Evolutionary conservation across 345 rosid species (phyloP).

Genomic region (Nasturtium officinale): DNA sequence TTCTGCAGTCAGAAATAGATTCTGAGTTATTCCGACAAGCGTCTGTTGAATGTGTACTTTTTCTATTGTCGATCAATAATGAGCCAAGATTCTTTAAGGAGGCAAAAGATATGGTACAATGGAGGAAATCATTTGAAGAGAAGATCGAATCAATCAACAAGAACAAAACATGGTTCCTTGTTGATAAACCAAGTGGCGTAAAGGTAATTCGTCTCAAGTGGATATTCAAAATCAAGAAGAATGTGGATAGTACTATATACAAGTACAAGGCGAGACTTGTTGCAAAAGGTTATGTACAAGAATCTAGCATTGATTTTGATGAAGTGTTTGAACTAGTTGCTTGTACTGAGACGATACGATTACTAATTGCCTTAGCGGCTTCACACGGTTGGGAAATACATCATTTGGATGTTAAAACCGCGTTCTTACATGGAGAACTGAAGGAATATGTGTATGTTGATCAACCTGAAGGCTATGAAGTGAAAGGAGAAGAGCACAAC

Average conservation of each 20-base stretch:
- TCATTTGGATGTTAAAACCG: neutral
- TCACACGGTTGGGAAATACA: neutral
- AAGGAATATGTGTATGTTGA: neutral
- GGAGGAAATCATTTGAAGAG: neutral
- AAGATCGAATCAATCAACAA: neutral
- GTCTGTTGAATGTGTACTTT: too few species aligned
- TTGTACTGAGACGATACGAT: neutral
- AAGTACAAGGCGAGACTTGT: neutral
- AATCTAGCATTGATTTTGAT: neutral
- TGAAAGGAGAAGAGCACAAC: neutral
- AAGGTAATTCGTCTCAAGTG: neutral
- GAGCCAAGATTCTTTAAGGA: too few species aligned
- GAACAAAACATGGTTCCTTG: neutral
- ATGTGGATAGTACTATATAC: neutral
- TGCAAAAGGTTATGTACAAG: neutral
- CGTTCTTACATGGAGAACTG: neutral
- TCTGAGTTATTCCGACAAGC: too few species aligned
- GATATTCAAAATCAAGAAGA: neutral
- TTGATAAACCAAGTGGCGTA: neutral
- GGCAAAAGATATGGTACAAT: too few species aligned
- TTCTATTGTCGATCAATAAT: too few species aligned
- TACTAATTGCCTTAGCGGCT: neutral
- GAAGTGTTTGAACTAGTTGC: neutral
- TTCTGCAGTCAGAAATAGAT: too few species aligned
- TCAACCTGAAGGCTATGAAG: neutral